Evolutionary conservation across 78 protist species (phyloP).

Genomic region (Dictyostelium purpureum): DNA sequence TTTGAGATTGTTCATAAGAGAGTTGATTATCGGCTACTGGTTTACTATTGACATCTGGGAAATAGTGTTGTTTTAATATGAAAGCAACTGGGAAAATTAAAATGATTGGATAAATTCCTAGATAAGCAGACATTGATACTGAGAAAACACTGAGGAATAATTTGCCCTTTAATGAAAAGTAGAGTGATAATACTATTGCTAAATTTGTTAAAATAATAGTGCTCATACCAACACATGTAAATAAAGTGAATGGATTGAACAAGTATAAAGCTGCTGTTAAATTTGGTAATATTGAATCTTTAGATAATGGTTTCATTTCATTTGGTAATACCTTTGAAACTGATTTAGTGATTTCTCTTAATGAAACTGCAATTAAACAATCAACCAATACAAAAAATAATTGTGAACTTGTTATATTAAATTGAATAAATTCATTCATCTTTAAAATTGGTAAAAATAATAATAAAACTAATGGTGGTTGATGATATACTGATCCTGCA

Average conservation of each 20-base stretch:
- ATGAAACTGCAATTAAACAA: constrained; percentile 4
- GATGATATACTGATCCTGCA: constrained; percentile 77
- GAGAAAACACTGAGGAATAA: constrained; percentile 35
- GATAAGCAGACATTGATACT: constrained; percentile 26
- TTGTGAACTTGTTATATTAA: constrained; percentile 2
- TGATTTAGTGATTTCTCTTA: background rate
- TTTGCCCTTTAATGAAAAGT: constrained; percentile 34
- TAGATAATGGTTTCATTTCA: constrained; percentile 9
- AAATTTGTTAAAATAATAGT: constrained; percentile 70
- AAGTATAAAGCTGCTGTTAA: constrained; percentile 58
- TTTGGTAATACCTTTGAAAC: constrained; percentile 47
- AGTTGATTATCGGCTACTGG: background rate
- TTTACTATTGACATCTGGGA: background rate
- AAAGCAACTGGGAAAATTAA: constrained; percentile 46
- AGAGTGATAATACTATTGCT: constrained; percentile 23
- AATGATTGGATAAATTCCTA: constrained; percentile 69
- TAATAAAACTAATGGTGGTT: constrained; percentile 71
- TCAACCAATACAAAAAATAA: constrained; percentile 15
- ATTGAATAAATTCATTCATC: background rate
- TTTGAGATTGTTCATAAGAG: background rate
- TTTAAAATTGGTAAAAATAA: constrained; percentile 36
- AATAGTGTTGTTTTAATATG: background rate
- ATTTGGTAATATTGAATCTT: constrained; percentile 37
- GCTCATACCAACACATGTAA: constrained; percentile 73
- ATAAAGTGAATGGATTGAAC: constrained; percentile 82